Percentiles rank a stretch among this genome's conserved stretches.
phyloP scores from a whole-genome alignment of 177 flowering plant species.

The Vitis hybrid region DNA sequence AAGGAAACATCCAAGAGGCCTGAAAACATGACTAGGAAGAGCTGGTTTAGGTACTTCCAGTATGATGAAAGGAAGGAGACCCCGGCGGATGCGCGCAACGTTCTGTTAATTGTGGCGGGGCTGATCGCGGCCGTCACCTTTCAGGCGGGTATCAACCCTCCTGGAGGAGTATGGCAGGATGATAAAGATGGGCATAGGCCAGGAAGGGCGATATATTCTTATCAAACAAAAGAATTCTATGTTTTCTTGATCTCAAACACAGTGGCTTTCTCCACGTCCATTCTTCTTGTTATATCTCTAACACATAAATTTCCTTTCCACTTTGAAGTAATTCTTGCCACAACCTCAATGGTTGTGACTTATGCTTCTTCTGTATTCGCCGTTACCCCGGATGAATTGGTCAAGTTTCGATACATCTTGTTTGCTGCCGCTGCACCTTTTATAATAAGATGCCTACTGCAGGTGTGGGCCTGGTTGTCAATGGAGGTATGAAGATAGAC shows the following conservation, averaged over 20 bases:
- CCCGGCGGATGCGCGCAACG: constrained; percentile 17
- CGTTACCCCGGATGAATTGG: constrained; percentile 11
- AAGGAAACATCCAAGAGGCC: neutral
- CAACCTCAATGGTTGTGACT: constrained; percentile 13
- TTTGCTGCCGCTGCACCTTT: constrained; percentile 13
- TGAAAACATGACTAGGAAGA: neutral
- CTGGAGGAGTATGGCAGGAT: constrained; percentile 32
- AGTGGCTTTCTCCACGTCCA: constrained; percentile 20
- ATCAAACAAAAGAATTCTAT: neutral
- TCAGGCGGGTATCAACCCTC: constrained; percentile 28
- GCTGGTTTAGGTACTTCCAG: constrained; percentile 13
- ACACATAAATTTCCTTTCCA: constrained; percentile 19
- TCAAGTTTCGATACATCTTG: constrained; percentile 14
- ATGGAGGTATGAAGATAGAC: too few species aligned
- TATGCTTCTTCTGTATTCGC: constrained; percentile 16
- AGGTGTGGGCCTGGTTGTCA: neutral
- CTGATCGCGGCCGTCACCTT: constrained; percentile 30
- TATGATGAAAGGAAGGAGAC: constrained; percentile 13
- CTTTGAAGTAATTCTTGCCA: constrained; percentile 14
- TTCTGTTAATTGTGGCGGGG: constrained; percentile 20
- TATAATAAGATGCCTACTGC: neutral
- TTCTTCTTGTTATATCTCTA: constrained; percentile 13
- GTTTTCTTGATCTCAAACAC: constrained; percentile 21
- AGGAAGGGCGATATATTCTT: constrained; percentile 15
- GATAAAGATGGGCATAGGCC: neutral